Base-by-base conservation (phyloP, 352 stramenopile species). In the Blastocystis sp. region DNA sequence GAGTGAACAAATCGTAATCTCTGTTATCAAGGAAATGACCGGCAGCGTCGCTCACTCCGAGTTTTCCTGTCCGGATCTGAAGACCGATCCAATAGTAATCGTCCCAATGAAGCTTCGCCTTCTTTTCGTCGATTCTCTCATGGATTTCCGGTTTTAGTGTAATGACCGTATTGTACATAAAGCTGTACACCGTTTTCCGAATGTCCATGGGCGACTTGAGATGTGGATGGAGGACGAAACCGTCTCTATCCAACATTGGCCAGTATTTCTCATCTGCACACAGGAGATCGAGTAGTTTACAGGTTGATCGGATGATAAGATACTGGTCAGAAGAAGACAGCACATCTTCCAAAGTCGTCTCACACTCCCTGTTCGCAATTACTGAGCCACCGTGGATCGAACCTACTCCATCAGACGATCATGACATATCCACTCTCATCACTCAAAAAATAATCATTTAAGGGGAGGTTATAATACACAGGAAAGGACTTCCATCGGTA, bases 1-100 rank as follows among this genome's bases (percentile, higher is more conserved):
- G n/a, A n/a, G 18, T 61, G 48, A 78, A 78, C 44, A 78, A 1
- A 16, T 78, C 34, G 4, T 59, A 38, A 40, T 78, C 67, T 18
- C 53, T 27, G 21, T 32, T 40, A 34, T 57, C 18, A 24, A 78
- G 29, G 27, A 78, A 78, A 38, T 57, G 36, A 56, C 57, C 57
- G 21, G n/a, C 7, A 18, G 36, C 67, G 11, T 78, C 67, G 27
- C 57, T 44, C 18, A 38, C 49, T 21, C 0, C 27, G 27, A 78
- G 49, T 11, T 78, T n/a, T 7, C 67, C 67, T 8, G 38, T 63
- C 29, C 67, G 67, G 24, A 78, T 61, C 67, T 78, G 67, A 3
- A 78, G 6, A 4, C 67, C 67, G n/a, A 78, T 78, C 44, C 44
- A 63, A 44, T 78, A 78, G 24, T 78, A 78, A 8, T 78, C 44